A percentile compares a stretch with the other conserved stretches of the same genome.
phyloP scores from a whole-genome alignment of 2,329 filamentous ascomycete genomes.

The Leptodontidium sp. region DNA sequence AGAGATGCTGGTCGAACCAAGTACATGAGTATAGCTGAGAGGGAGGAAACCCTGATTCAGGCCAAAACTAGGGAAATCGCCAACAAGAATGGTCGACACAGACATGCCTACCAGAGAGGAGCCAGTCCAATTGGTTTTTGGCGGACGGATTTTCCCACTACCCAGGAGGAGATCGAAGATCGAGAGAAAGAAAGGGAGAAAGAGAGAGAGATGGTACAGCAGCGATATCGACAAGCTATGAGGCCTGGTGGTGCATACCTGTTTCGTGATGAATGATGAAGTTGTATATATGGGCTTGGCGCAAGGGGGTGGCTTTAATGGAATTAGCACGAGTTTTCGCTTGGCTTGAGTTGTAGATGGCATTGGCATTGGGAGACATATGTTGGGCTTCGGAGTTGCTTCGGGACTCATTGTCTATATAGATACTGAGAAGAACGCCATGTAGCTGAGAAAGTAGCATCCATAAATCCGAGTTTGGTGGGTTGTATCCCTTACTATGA shows the following conservation, averaged over 20 bases:
- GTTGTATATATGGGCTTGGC: conserved; percentile 16
- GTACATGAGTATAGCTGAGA: conserved; percentile 66
- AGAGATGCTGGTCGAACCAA: conserved; percentile 64
- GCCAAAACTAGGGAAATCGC: conserved; percentile 78
- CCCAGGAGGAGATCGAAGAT: conserved; percentile 78
- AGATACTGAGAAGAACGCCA: neutral
- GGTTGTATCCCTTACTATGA: neutral
- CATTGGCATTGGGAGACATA: neutral
- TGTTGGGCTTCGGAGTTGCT: conserved; percentile 7
- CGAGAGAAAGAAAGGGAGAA: conserved; percentile 69
- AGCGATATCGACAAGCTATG: conserved; percentile 84
- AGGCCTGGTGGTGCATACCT: conserved; percentile 77
- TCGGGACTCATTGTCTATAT: neutral
- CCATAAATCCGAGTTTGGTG: neutral
- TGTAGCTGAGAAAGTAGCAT: neutral
- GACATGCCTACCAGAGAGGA: conserved; percentile 74
- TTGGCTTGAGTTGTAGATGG: neutral
- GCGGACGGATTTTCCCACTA: conserved; percentile 87
- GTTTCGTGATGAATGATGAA: conserved; percentile 75
- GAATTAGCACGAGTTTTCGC: neutral
- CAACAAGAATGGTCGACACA: conserved; percentile 79
- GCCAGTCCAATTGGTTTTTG: conserved; percentile 88
- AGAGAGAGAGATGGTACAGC: conserved; percentile 71
- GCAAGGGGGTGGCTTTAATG: neutral
- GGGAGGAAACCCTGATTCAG: conserved; percentile 73